phyloP scores from a whole-genome alignment of 495 filamentous ascomycete species.

The Neurospora sp. region DNA sequence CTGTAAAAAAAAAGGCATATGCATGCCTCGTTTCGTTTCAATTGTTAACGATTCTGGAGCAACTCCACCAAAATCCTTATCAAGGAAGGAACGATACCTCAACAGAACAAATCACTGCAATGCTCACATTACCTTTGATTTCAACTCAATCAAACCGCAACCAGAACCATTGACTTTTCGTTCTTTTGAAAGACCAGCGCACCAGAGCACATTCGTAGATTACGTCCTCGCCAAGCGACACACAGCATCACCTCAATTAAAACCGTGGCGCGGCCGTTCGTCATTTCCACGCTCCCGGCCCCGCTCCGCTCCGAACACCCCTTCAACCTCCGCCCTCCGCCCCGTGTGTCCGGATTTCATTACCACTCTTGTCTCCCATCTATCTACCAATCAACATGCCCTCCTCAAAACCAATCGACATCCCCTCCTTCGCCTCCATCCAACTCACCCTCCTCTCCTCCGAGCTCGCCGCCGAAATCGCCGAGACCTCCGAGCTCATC shows the following conservation, averaged over 20 bases:
- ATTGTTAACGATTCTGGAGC: not conserved
- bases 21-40: not conserved
- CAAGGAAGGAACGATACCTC: not conserved
- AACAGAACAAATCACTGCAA: not conserved
- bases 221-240: not conserved
- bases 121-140: not conserved
- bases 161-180: not conserved
- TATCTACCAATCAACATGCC: constrained; percentile 21
- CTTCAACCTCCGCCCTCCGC: not conserved
- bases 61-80: not conserved
- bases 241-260: not conserved
- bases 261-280: not conserved
- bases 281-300: not conserved
- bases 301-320: not conserved
- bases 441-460: constrained; percentile 68
- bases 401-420: constrained; percentile 41
- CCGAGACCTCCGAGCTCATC: constrained; percentile 61
- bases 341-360: not conserved
- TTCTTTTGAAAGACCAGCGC: not conserved
- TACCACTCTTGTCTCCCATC: not conserved
- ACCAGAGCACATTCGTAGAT: not conserved
- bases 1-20: not conserved
- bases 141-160: not conserved
- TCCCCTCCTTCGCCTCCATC: constrained; percentile 63
- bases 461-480: constrained; percentile 73